Evolutionary conservation across 2,329 filamentous ascomycete genomes (phyloP).

Genomic region (Neofusicoccum laricinum): DNA sequence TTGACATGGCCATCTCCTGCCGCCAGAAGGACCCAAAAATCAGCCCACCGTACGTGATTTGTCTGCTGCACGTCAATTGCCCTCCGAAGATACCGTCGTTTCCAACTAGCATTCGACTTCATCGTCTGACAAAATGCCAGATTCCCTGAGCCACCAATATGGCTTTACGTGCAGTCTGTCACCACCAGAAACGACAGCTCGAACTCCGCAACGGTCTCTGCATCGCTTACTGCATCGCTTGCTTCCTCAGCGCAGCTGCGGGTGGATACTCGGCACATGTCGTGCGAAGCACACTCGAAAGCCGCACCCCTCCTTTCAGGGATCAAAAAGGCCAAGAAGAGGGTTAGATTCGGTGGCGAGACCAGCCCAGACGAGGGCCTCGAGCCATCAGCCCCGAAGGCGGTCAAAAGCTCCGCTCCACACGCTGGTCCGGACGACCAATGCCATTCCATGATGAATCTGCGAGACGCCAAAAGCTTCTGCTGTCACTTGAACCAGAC

Average conservation of each 20-base stretch:
- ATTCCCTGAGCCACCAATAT: slow-evolving; percentile 21
- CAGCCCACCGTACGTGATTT: not conserved
- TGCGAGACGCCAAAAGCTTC: slow-evolving; percentile 25
- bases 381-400: not conserved
- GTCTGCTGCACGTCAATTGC: no score
- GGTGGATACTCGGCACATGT: not conserved
- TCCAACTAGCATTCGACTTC: no score
- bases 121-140: not conserved
- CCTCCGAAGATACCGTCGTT: no score
- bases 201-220: not conserved
- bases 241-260: not conserved
- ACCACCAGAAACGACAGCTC: not conserved
- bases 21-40: slow-evolving; percentile 10
- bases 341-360: not conserved
- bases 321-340: not conserved
- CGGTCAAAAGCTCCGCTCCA: not conserved
- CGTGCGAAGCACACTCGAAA: not conserved
- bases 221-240: not conserved
- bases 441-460: slow-evolving; percentile 19
- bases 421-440: not conserved
- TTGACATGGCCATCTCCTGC: slow-evolving; percentile 28
- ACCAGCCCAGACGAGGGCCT: not conserved
- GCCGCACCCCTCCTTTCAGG: not conserved
- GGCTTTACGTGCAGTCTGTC: slow-evolving; percentile 26
- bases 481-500: slow-evolving; percentile 24